Evolutionary conservation across 345 rosid genomes (phyloP).

Genomic region (Aquilaria yunnanensis): DNA sequence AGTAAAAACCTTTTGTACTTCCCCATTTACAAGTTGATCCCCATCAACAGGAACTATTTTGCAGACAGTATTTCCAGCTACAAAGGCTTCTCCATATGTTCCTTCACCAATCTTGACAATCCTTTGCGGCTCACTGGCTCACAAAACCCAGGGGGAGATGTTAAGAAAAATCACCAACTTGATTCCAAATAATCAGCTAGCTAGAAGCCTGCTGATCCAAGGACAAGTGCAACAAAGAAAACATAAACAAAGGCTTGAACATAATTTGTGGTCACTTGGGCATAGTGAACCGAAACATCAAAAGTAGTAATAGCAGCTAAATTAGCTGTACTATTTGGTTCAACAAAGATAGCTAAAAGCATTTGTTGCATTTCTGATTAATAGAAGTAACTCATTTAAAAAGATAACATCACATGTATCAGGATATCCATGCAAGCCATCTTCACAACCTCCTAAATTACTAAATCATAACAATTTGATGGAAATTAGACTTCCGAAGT

Average conservation of each 20-base stretch:
- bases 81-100: slow-evolving; percentile 92
- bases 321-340: no score
- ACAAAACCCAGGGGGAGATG: slow-evolving; percentile 1
- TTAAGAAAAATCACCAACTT: no score
- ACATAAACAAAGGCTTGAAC: neutral
- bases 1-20: slow-evolving; percentile 73
- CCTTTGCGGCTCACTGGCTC: slow-evolving; percentile 54
- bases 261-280: no score
- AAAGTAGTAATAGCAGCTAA: no score
- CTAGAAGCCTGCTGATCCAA: slow-evolving; percentile 6
- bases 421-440: neutral
- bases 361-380: no score
- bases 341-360: no score
- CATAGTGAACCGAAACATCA: no score
- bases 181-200: slow-evolving; percentile 13
- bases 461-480: no score
- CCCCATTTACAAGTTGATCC: slow-evolving; percentile 80
- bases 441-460: no score
- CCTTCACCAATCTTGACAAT: slow-evolving; percentile 94
- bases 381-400: no score
- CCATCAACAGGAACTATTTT: slow-evolving; percentile 98
- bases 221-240: slow-evolving; percentile 4
- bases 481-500: no score
- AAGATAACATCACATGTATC: no score
- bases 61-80: slow-evolving; percentile 75